Conservation (phyloP, 768 basidiomycete genomes). For the Calvatia gigantea region DNA sequence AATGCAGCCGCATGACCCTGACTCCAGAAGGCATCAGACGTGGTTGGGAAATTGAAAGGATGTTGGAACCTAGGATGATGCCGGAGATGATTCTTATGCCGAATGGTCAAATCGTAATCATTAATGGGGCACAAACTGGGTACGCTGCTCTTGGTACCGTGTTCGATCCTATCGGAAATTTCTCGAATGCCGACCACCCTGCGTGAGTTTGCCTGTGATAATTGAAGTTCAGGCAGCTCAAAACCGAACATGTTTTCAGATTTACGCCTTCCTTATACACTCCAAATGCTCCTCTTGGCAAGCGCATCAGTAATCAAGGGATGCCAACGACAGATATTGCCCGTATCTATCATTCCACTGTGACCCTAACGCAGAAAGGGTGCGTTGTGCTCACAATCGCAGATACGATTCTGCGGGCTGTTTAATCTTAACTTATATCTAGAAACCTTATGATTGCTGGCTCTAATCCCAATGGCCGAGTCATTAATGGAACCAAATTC, state of each 20-base stretch:
- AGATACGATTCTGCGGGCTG: no score
- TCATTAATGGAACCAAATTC: slow-evolving; percentile 25
- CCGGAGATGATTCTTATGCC: slow-evolving; percentile 37
- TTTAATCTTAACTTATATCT: background rate
- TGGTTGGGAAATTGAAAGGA: slow-evolving; percentile 43
- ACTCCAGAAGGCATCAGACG: slow-evolving; percentile 37
- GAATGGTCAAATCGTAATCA: slow-evolving; percentile 40
- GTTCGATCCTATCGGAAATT: slow-evolving; percentile 21
- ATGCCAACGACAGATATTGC: slow-evolving; percentile 41
- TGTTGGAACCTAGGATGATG: slow-evolving; percentile 39
- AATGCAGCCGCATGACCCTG: slow-evolving; percentile 40
- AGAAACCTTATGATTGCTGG: slow-evolving; percentile 35
- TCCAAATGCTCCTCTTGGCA: slow-evolving; percentile 37
- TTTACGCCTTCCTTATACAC: slow-evolving; percentile 48
- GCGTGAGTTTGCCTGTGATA: slow-evolving; percentile 19
- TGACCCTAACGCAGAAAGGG: slow-evolving; percentile 53
- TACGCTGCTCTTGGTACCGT: slow-evolving; percentile 37
- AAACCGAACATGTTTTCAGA: slow-evolving; percentile 7
- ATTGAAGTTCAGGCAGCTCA: background rate
- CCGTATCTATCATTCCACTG: slow-evolving; percentile 61
- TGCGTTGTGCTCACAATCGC: slow-evolving; percentile 29
- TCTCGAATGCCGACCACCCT: slow-evolving; percentile 29
- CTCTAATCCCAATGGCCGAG: slow-evolving; percentile 40
- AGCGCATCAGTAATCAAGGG: slow-evolving; percentile 44
- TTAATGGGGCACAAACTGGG: slow-evolving; percentile 40